Evolutionary conservation across 148 eudicot species (phyloP).

Genomic region (Rhododendron simsii): DNA sequence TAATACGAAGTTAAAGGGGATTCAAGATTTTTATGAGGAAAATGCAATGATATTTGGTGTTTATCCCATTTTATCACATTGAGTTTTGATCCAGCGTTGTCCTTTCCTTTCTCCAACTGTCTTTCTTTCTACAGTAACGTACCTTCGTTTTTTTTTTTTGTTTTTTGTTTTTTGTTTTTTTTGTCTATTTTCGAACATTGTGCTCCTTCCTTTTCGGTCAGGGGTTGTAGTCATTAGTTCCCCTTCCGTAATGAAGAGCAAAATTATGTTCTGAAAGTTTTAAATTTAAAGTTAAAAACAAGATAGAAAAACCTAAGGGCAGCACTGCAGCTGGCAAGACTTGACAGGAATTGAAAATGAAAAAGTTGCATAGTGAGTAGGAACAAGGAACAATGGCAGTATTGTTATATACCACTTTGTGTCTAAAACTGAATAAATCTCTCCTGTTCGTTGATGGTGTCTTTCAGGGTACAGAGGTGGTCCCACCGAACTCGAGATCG

Average conservation of each 20-base stretch:
- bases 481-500: conserved; percentile 79
- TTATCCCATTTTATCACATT: neutral
- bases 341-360: neutral
- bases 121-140: neutral
- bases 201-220: neutral
- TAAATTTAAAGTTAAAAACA: neutral
- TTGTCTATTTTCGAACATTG: neutral
- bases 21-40: neutral
- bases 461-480: conserved; percentile 83
- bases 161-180: too few species aligned
- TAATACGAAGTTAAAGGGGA: neutral
- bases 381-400: neutral
- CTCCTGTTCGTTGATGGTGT: neutral
- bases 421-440: neutral
- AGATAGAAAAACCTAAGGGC: neutral
- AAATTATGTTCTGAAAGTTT: neutral
- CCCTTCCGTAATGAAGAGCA: neutral
- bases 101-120: neutral
- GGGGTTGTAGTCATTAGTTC: neutral
- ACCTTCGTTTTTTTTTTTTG: neutral
- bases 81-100: neutral
- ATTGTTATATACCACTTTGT: neutral
- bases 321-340: neutral
- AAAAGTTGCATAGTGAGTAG: neutral
- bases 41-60: neutral